Base-by-base conservation (phyloP, 768 basidiomycete species). In the Suillus subaureus region DNA sequence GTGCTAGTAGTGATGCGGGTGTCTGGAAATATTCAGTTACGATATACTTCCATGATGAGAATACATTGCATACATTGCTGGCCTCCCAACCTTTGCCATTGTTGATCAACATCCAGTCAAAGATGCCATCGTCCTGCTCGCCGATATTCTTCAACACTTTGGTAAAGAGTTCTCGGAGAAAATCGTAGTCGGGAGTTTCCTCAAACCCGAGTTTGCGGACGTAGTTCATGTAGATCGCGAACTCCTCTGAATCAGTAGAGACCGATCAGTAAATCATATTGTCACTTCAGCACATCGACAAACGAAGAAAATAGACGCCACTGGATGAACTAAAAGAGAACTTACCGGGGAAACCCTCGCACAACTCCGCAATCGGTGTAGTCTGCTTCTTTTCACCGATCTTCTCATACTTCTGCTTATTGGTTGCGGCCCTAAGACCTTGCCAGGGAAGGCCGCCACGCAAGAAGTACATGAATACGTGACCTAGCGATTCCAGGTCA, bases 361-460 rank as follows among this genome's bases (percentile, higher is more conserved):
- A 97, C 40, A 99, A 81, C 76, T 99, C 97, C 31, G 87, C 82
- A 71, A 99, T 98, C 8, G 87, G 84, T 18, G 97, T 97, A 9
- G 87, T 91, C 79, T 99, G 97, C 81, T 95, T 99, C 86, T 98
- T 99, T 82, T 97, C 97, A 57, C 97, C 97, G 70, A 99, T 99
- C 83, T 99, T 99, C 80, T 99, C 97, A 76, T 99, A 99, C 81
- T 99, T 99, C 78, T 99, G 97, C 81, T 99, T 99, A 84, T 99
- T 99, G 2, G 97, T 99, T 11, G 96, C 96, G 26, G 97, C 97
- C 73, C 96, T 89, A 68, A 99, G 83, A 55, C 97, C 97, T 77
- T 99, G 97, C 97, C 97, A 99, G 33, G 97, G 97, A 64, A 99
- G 84, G 23, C 96, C 95, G 31, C 97, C 97, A 6, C 97, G 87